Evolutionary conservation across 208 protist species (phyloP).

Genomic region (Crithidia brevicula): DNA sequence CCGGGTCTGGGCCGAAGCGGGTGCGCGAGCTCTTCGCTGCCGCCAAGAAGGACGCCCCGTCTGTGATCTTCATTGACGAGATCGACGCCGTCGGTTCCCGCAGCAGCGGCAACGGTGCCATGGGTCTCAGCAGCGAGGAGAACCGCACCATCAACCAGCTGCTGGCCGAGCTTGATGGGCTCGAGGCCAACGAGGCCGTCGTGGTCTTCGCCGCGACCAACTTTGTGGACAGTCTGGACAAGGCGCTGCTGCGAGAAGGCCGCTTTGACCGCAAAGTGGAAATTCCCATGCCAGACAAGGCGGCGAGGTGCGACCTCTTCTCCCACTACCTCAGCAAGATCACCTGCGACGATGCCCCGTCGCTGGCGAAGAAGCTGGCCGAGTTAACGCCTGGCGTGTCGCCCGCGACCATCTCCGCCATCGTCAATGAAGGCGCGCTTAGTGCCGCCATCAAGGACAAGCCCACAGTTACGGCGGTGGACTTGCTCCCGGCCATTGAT

Average conservation of each 20-base stretch:
- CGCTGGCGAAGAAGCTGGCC: slow-evolving; percentile 52
- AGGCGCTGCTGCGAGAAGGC: slow-evolving; percentile 96
- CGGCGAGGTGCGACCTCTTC: slow-evolving; percentile 74
- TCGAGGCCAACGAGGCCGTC: slow-evolving; percentile 88
- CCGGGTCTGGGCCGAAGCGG: slow-evolving; percentile 95
- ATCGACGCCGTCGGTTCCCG: slow-evolving; percentile 96
- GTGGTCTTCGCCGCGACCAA: slow-evolving; percentile 98
- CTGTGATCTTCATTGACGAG: slow-evolving; percentile 99
- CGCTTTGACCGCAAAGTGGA: slow-evolving; percentile 97
- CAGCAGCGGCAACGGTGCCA: slow-evolving; percentile 68
- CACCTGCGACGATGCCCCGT: slow-evolving; percentile 31
- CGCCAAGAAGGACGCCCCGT: slow-evolving; percentile 92
- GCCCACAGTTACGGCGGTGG: slow-evolving; percentile 78
- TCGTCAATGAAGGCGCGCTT: slow-evolving; percentile 93
- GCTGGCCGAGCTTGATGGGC: slow-evolving; percentile 96
- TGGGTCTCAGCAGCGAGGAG: slow-evolving; percentile 84
- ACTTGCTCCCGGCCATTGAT: slow-evolving; percentile 83
- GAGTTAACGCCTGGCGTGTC: slow-evolving; percentile 88
- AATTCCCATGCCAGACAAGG: slow-evolving; percentile 81
- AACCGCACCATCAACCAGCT: slow-evolving; percentile 97
- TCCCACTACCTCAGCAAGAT: slow-evolving; percentile 70
- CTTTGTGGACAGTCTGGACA: slow-evolving; percentile 94
- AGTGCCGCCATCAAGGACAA: slow-evolving; percentile 91
- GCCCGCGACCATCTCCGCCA: slow-evolving; percentile 93
- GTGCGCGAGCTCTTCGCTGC: slow-evolving; percentile 95